Evolutionary conservation across 164 flowering plant genomes (phyloP).

Genomic region (Cinnamomum chago): DNA sequence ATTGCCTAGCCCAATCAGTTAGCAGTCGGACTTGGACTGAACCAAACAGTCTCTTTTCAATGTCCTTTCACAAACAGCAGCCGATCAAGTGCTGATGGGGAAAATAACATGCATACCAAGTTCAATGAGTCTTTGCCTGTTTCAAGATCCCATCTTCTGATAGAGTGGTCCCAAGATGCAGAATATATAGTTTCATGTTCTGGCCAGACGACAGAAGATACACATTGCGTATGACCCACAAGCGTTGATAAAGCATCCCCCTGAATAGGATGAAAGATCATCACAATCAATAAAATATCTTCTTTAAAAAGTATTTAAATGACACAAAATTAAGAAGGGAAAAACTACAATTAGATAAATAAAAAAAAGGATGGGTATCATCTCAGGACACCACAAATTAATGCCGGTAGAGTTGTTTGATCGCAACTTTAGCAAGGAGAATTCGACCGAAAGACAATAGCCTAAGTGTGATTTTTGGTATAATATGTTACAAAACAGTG

Average conservation of each 20-base stretch:
- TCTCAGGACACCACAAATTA: background rate
- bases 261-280: constrained; percentile 29
- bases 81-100: background rate
- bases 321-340: background rate
- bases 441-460: too few relatives aligned
- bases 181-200: constrained; percentile 62
- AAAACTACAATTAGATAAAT: background rate
- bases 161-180: constrained; percentile 93
- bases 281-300: background rate
- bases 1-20: background rate
- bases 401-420: too few relatives aligned
- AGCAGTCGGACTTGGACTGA: background rate
- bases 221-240: constrained; percentile 86
- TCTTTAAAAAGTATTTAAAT: background rate
- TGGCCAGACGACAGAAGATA: constrained; percentile 84
- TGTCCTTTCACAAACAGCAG: background rate
- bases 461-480: too few relatives aligned
- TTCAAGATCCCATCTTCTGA: constrained; percentile 89
- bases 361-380: background rate
- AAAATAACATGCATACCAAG: constrained; percentile 38
- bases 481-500: too few relatives aligned
- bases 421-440: too few relatives aligned
- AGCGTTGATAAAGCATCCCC: constrained; percentile 70
- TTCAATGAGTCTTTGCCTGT: constrained; percentile 61
- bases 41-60: background rate